phyloP scores from a whole-genome alignment of 2,329 filamentous ascomycete genomes.

The Neophaeococcomyces aloes region DNA sequence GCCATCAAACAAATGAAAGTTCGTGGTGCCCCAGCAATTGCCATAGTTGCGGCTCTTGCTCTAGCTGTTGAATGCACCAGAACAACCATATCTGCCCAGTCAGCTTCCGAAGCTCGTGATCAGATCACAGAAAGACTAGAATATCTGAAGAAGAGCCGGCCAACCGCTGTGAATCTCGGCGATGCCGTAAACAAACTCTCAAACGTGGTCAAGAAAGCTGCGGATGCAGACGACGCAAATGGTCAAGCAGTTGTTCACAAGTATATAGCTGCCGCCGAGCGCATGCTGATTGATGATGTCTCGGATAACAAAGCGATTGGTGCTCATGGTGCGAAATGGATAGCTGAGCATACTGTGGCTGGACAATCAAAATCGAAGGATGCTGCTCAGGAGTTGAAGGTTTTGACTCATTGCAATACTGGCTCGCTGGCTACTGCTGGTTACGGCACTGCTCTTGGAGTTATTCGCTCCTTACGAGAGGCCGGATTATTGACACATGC shows the following conservation, averaged over 20 bases:
- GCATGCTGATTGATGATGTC: constrained; percentile 78
- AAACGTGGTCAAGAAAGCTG: constrained; percentile 43
- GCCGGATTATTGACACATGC: constrained; percentile 62
- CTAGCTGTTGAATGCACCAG: constrained; percentile 71
- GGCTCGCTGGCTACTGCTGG: constrained; percentile 91
- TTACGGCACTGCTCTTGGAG: constrained; percentile 91
- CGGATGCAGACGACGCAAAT: constrained; percentile 26
- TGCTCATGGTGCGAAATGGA: constrained; percentile 71
- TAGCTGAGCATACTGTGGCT: constrained; percentile 48
- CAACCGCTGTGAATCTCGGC: constrained; percentile 87
- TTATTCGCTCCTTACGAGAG: constrained; percentile 71
- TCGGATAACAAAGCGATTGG: constrained; percentile 82
- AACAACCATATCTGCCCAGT: constrained; percentile 32
- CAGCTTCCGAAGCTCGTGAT: constrained; percentile 50
- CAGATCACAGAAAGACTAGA: constrained; percentile 69
- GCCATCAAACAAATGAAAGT: constrained; percentile 57
- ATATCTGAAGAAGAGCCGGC: constrained; percentile 78
- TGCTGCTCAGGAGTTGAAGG: constrained; percentile 49
- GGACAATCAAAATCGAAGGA: constrained; percentile 33
- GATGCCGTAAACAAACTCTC: constrained; percentile 81
- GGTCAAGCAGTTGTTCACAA: constrained; percentile 48
- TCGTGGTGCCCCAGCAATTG: constrained; percentile 80
- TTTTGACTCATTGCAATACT: constrained; percentile 96
- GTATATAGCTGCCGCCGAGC: constrained; percentile 71
- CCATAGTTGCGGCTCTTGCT: constrained; percentile 87